Base-by-base conservation (phyloP, 441 rosid genomes). In the Gossypium gossypioides region DNA sequence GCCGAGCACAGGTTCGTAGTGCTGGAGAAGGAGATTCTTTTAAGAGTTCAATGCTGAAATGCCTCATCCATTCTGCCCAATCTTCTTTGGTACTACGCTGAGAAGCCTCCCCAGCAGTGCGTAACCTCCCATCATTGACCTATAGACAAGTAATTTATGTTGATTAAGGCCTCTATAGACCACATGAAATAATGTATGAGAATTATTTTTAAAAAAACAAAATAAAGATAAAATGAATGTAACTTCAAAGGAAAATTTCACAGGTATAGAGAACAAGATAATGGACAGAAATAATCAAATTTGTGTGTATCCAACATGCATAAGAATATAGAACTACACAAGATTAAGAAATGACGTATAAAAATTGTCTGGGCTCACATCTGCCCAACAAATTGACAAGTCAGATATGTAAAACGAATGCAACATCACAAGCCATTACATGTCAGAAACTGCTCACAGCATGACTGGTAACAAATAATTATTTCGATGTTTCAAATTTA, bases 41-140 rank as follows among this genome's bases (percentile, higher is more conserved):
- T 15, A 96, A 82, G 70, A 93, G 93, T 79, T 96, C 97, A 84
- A 96, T 96, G 84, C 99, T 96, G 77, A 96, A 93, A 87, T 96
- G 99, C 85, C 99, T 85, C 99, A 96, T 96, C 99, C 99, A 96
- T 81, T 96, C 99, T 68, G 97, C 97, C 99, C 99, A 96, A 73
- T 96, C 99, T 87, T 96, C 99, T 81, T 89, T 93, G 55, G 99
- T 96, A 75, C 98, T 93, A 72, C 99, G 97, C 66, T 96, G 98
- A 80, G 99, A 96, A 82, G 99, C 99, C 80, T 96, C 99, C 75
- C 99, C 97, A 74, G 99, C 99, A 65, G 97, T 84, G 68, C 96
- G 93, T 71, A 96, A 84, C 60, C 91, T 88, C 68, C 86, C 90
- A 82, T 91, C 97, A 88, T 96, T 96, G 57, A 93, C 96, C 99